Base-by-base conservation (phyloP, 345 rosid species). In the Populus davidiana region DNA sequence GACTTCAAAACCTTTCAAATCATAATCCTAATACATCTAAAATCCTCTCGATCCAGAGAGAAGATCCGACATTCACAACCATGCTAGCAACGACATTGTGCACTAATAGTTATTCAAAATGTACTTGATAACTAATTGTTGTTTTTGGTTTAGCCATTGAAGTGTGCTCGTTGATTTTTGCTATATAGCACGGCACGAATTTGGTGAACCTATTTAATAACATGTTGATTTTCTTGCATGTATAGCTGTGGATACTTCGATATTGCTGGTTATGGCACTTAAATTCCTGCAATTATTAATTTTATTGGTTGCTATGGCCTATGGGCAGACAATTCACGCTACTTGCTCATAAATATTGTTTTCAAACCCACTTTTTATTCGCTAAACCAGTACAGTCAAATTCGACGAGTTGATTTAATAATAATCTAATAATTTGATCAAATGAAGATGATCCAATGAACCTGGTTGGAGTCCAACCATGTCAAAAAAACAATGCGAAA, bases 11-110 rank as follows among this genome's bases (percentile, higher is more conserved):
- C 0, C 5, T 33, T 33, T 33, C 0, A 33, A 33, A 33, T 33
- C 0, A 33, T 33, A 33, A 33, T 33, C 36, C 36, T 0, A 4
- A 0, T 0, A 33, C 1, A 33, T 33, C 0, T 0, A 33, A 33
- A 33, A 4, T 33, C 5, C 5, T 33, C 35, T 0, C 0, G 0
- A 33, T 33, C 0, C 0, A 33, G 35, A 33, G 35, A 33, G 31
- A 33, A 33, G 36, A 33, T 33, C 36, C 36, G 5, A 33, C 36
- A 33, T 33, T 33, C 36, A 33, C 0, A 5, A 33, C 5, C 36
- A 0, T 4, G 5, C 36, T 4, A 0, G 5, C 36, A 33, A 33
- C 1, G 5, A 33, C 36, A 5, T 4, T 49, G 52, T 16, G 52
- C 52, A 16, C 52, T 16, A 11, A 44, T 44, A 2, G 13, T 44